Percentiles rank a stretch among this genome's conserved stretches.
Evolutionary conservation across 192 early-diverging fungal genomes (phyloP).

Genomic region (Piromyces finnis): DNA sequence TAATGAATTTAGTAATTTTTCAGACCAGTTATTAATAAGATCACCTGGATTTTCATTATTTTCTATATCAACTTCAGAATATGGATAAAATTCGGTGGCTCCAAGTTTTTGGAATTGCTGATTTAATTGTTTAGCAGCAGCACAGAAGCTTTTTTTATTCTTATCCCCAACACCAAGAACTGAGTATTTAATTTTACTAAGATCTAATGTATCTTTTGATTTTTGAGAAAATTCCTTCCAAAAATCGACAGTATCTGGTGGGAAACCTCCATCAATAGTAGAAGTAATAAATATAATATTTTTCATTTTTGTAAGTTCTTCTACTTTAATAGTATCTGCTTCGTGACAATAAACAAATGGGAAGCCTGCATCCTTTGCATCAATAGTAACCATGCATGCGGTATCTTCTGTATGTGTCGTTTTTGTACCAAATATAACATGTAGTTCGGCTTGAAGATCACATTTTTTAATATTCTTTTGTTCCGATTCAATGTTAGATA

Average conservation of each 20-base stretch:
- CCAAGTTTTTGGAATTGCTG: neutral
- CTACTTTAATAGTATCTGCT: slow-evolving; percentile 12
- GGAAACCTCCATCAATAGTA: slow-evolving; percentile 13
- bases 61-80: neutral
- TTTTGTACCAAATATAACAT: neutral
- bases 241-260: neutral
- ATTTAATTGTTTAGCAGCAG: neutral
- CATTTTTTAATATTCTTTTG: neutral
- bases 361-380: neutral
- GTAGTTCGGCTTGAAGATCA: neutral
- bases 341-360: neutral
- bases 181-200: neutral
- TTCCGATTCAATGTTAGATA: neutral
- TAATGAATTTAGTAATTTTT: neutral
- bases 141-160: neutral
- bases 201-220: neutral
- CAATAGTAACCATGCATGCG: neutral
- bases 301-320: slow-evolving; percentile 59
- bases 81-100: neutral
- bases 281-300: slow-evolving; percentile 61
- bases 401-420: neutral
- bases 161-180: neutral
- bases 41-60: neutral
- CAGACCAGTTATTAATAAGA: neutral
- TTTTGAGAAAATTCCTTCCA: neutral